phyloP scores from a whole-genome alignment of 1,284 basidiomycete genomes.

The Ustilago crameri region DNA sequence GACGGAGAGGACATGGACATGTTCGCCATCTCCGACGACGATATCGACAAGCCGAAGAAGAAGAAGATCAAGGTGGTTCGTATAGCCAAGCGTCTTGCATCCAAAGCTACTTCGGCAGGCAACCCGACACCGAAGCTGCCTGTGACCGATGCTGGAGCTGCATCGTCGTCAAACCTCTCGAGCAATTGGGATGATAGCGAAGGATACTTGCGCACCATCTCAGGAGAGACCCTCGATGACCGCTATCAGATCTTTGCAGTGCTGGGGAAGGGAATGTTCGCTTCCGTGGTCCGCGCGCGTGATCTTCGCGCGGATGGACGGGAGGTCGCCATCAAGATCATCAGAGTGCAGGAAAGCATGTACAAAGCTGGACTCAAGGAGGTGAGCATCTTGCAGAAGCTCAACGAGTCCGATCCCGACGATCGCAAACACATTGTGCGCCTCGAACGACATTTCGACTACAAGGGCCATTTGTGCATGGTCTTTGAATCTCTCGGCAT shows the following conservation, averaged over 20 bases:
- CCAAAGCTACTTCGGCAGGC: background rate
- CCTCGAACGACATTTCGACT: conserved; percentile 92
- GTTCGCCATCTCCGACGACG: conserved; percentile 60
- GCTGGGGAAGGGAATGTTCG: conserved; percentile 98
- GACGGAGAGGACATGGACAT: conserved; percentile 66
- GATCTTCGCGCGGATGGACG: conserved; percentile 69
- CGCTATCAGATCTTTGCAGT: conserved; percentile 94
- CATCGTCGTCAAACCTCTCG: conserved; percentile 62
- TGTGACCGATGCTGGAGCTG: background rate
- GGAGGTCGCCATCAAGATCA: conserved; percentile 98
- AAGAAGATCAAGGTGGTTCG: conserved; percentile 57
- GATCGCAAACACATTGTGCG: conserved; percentile 96
- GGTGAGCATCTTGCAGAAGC: conserved; percentile 84
- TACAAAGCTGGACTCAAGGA: conserved; percentile 95
- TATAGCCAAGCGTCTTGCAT: conserved; percentile 22
- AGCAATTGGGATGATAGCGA: conserved; percentile 81
- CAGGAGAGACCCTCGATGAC: conserved; percentile 90
- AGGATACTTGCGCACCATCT: conserved; percentile 93
- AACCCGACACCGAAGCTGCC: background rate
- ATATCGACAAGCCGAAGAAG: conserved; percentile 8
- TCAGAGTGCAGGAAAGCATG: conserved; percentile 96
- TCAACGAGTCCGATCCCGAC: conserved; percentile 88
- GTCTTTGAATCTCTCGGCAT: conserved; percentile 94
- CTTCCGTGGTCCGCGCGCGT: conserved; percentile 90
- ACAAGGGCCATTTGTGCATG: conserved; percentile 93